phyloP scores from a whole-genome alignment of 176 grass and related monocot species.

The Raddia distichophylla region DNA sequence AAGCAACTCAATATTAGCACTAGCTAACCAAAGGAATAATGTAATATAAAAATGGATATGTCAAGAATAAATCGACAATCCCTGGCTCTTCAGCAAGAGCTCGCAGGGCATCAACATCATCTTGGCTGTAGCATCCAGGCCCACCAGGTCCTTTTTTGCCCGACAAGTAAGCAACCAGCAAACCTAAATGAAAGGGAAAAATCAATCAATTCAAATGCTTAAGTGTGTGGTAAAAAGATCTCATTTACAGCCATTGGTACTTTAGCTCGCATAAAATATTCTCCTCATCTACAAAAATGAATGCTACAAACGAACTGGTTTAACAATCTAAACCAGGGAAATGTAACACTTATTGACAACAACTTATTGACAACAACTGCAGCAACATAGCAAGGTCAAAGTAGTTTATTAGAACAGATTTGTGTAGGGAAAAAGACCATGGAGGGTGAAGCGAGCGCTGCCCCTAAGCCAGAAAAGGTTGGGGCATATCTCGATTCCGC shows the following conservation, averaged over 20 bases:
- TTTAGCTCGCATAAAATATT: background rate
- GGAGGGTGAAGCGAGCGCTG: constrained; percentile 76
- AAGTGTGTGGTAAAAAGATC: background rate
- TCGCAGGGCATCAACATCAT: constrained; percentile 84
- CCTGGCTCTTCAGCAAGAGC: constrained; percentile 74
- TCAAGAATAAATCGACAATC: constrained; percentile 86
- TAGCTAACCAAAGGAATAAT: constrained; percentile 7
- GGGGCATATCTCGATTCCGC: constrained; percentile 74
- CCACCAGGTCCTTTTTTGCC: constrained; percentile 52
- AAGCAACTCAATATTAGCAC: constrained; percentile 5
- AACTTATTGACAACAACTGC: background rate
- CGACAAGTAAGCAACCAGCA: constrained; percentile 82
- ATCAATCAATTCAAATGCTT: background rate
- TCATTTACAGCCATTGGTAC: background rate
- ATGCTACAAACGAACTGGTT: background rate
- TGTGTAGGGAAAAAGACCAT: constrained; percentile 35
- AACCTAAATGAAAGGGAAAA: constrained; percentile 47
- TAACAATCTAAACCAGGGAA: background rate
- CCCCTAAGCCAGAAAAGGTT: constrained; percentile 96
- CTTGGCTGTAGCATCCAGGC: constrained; percentile 67
- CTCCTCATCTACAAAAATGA: background rate
- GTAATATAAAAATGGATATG: constrained; percentile 70
- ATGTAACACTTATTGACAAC: background rate
- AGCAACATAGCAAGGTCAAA: background rate
- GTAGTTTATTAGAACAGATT: background rate